Evolutionary conservation across 306 rosid genomes (phyloP).

Genomic region (Neltuma alba): DNA sequence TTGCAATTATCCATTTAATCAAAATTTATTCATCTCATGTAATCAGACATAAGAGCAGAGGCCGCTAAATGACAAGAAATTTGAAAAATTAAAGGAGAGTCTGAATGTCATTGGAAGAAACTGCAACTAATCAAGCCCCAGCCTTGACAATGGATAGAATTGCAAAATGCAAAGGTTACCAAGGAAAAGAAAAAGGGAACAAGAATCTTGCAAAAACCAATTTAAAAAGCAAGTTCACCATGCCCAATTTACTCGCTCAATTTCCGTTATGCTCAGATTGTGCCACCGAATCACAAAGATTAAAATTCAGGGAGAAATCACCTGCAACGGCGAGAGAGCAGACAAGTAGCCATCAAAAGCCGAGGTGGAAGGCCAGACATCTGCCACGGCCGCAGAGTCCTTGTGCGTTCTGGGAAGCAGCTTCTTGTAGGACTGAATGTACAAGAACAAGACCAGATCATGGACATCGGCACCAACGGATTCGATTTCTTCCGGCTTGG

Average conservation of each 20-base stretch:
- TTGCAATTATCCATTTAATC: not conserved
- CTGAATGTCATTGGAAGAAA: not conserved
- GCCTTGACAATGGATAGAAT: not conserved
- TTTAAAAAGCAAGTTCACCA: not conserved
- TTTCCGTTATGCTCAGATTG: not conserved
- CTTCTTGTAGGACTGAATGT: conserved; percentile 94
- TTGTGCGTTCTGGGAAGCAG: conserved; percentile 91
- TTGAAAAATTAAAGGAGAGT: not conserved
- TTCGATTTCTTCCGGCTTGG: conserved; percentile 54
- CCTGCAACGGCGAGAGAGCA: conserved; percentile 98
- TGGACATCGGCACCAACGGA: conserved; percentile 67
- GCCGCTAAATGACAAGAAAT: not conserved
- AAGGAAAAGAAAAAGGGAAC: not conserved
- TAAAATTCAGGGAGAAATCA: conserved; percentile 34
- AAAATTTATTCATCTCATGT: not conserved
- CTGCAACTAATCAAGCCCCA: not conserved
- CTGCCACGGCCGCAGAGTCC: conserved; percentile 93
- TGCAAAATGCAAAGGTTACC: not conserved
- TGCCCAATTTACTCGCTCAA: not conserved
- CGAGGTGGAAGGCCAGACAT: conserved; percentile 99
- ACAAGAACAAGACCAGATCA: conserved; percentile 88
- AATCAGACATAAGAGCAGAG: not conserved
- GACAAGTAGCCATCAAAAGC: conserved; percentile 98
- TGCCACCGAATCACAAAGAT: not conserved
- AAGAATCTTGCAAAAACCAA: not conserved